Conservation (phyloP, 345 rosid species). For the Brassica napus region DNA sequence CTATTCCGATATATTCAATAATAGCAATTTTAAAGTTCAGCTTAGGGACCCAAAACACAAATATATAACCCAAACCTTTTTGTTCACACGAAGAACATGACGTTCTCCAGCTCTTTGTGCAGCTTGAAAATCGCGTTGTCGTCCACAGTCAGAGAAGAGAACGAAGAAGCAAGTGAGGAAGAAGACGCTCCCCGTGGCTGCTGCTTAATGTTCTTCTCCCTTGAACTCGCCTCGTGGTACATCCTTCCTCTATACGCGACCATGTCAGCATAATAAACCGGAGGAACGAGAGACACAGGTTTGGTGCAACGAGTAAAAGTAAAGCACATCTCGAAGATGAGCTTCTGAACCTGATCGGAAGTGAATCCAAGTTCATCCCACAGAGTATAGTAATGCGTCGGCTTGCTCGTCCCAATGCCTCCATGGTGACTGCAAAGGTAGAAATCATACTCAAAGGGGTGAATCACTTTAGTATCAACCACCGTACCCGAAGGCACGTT, state of each 20-base stretch:
- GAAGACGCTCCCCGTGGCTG: constrained; percentile 40
- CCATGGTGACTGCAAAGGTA: constrained; percentile 82
- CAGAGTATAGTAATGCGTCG: constrained; percentile 72
- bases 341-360: constrained; percentile 68
- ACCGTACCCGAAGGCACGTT: constrained; percentile 82
- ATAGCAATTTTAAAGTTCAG: constrained; percentile 6
- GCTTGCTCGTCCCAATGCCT: constrained; percentile 82
- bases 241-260: constrained; percentile 77
- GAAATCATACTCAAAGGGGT: constrained; percentile 77
- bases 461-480: constrained; percentile 67
- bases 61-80: not conserved
- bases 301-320: constrained; percentile 88
- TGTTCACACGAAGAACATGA: constrained; percentile 68
- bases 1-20: constrained; percentile 32
- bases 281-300: constrained; percentile 81
- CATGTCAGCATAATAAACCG: constrained; percentile 80
- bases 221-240: constrained; percentile 62
- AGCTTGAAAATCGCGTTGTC: constrained; percentile 55
- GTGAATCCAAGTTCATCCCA: constrained; percentile 72
- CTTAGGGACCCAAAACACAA: not conserved
- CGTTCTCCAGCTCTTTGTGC: constrained; percentile 60
- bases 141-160: constrained; percentile 42
- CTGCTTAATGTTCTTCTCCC: not conserved
- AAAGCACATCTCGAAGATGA: constrained; percentile 78
- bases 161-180: constrained; percentile 42